These are phyloP conservation scores for Lentinula guzmanii DNA, from an alignment of 768 basidiomycete genomes.

Conservation along the genomic window DNA sequence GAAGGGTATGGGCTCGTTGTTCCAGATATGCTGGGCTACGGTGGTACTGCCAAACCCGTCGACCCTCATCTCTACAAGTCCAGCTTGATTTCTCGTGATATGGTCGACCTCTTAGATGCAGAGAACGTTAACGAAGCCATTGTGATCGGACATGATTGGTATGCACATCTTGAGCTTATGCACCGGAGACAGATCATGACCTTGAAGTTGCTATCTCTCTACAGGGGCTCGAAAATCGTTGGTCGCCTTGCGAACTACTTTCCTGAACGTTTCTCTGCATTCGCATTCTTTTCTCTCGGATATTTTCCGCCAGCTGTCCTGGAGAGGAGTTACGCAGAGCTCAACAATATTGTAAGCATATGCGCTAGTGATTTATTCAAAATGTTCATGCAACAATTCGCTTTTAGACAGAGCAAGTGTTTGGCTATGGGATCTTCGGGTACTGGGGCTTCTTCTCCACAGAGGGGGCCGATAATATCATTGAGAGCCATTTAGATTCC, in stretches of 20 bases:
- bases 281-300: constrained; percentile 27
- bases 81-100: constrained; percentile 19
- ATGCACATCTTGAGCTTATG: neutral
- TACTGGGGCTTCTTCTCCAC: constrained; percentile 34
- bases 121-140: constrained; percentile 20
- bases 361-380: no score
- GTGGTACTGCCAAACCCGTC: constrained; percentile 35
- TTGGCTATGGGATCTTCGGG: constrained; percentile 32
- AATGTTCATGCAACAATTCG: no score
- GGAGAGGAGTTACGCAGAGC: constrained; percentile 15
- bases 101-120: constrained; percentile 27
- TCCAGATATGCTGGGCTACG: constrained; percentile 44
- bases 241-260: constrained; percentile 31
- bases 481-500: constrained; percentile 33
- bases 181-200: neutral
- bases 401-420: neutral
- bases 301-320: constrained; percentile 21
- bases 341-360: constrained; percentile 17
- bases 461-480: constrained; percentile 22
- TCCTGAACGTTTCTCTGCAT: constrained; percentile 33
- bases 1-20: constrained; percentile 37
- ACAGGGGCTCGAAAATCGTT: constrained; percentile 20
- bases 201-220: neutral
- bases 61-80: constrained; percentile 19
- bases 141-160: constrained; percentile 30